Evolutionary conservation across 345 rosid genomes (phyloP), one percentile per base, ranked within the genome.

Genomic region (Ceriops tagal): DNA sequence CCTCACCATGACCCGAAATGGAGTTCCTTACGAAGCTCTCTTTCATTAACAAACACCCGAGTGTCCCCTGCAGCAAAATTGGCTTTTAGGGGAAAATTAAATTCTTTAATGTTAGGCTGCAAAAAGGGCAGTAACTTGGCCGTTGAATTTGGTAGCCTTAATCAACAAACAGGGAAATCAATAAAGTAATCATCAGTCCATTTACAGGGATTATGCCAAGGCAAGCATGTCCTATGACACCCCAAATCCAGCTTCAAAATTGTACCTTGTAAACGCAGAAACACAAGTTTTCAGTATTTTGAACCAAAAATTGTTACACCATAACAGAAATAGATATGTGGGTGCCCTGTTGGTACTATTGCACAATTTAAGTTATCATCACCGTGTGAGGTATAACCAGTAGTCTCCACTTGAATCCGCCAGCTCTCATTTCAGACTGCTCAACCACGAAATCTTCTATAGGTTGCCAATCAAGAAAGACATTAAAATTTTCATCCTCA

Each of bases 161-260:
- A 6, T 8, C 24, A 34, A 15, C n/a, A 22, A 51, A 20, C 8
- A 52, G 3, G 57, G n/a, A 37, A 60, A 47, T 22, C 10, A 2
- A 53, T 24, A 21, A 53, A 66, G 5, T 24, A 53, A 66, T 55
- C 43, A 55, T 52, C 60, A 70, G 20, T 49, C 34, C 10, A 58
- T 52, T 72, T 59, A 77, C 76, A 58, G 73, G 80, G 59, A 77
- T 63, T 37, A 77, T 68, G 57, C 80, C 80, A 37, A 72, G 58
- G 69, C 76, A 72, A 53, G 66, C 53, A 18, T 59, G 53, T 32
- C 80, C 80, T 18, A 53, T 72, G 27, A 72, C 52, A 30, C 76
- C 76, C 80, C 80, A 77, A 30, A 77, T 60, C 80, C 80, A 46
- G 76, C 80, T 72, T 39, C 57, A 39, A 51, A 39, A 43, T 72